Conservation (phyloP, 345 rosid species). For the Eucalyptus albens region DNA sequence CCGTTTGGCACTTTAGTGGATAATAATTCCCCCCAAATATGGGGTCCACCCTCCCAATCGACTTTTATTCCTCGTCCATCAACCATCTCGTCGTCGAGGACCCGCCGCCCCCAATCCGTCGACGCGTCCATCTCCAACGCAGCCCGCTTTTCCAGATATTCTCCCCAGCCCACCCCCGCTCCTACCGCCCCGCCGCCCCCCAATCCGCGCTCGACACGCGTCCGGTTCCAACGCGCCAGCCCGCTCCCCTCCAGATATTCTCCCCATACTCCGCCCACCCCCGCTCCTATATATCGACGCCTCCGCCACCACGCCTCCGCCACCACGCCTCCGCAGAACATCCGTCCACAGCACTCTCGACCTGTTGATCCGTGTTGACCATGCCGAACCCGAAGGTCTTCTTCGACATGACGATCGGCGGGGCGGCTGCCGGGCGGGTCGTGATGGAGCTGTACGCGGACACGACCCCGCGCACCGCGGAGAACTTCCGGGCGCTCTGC, state of each 20-base stretch:
- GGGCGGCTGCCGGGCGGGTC: conserved; percentile 3
- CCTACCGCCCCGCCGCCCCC: not conserved
- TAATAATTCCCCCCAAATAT: not conserved
- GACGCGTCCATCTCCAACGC: not conserved
- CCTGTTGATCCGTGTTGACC: not conserved
- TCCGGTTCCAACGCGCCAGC: not conserved
- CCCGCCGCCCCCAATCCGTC: no score
- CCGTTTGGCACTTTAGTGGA: not conserved
- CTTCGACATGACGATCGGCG: conserved; percentile 8
- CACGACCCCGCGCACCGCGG: conserved; percentile 19
- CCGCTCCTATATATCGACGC: not conserved
- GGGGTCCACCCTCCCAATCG: not conserved
- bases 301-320: not conserved
- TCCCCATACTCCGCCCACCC: not conserved
- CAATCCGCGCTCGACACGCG: not conserved
- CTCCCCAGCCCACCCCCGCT: no score
- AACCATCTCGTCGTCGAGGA: not conserved
- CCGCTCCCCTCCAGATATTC: not conserved
- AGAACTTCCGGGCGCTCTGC: conserved; percentile 38
- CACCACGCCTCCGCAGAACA: not conserved
- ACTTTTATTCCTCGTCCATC: not conserved
- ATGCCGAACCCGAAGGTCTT: conserved; percentile 3
- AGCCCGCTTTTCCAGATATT: not conserved
- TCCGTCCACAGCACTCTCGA: not conserved
- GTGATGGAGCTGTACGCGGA: conserved; percentile 15